phyloP scores from a whole-genome alignment of 768 basidiomycete genomes.

The Psilocybe tampanensis region DNA sequence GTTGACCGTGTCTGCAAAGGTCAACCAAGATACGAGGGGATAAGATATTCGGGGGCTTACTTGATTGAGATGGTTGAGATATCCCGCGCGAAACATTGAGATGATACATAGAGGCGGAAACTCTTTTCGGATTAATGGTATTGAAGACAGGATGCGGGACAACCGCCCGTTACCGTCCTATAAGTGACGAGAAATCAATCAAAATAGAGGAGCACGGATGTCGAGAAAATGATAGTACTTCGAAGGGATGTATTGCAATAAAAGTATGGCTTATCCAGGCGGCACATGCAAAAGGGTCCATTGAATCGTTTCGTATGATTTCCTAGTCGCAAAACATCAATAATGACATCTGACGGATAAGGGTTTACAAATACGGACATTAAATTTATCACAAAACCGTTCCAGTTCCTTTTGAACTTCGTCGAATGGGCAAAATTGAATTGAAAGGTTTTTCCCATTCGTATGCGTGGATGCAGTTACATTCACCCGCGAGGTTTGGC shows the following conservation, averaged over 20 bases:
- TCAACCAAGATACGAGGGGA: no score
- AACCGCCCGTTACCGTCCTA: slow-evolving; percentile 21
- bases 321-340: background rate
- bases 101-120: slow-evolving; percentile 3
- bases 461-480: slow-evolving; percentile 1
- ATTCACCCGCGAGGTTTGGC: slow-evolving; percentile 13
- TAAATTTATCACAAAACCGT: slow-evolving; percentile 18
- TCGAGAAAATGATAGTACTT: slow-evolving; percentile 1
- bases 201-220: background rate
- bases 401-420: slow-evolving; percentile 12
- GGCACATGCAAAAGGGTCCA: slow-evolving; percentile 20
- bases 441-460: slow-evolving; percentile 1
- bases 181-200: background rate
- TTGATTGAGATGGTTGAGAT: no score
- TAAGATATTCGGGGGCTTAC: no score
- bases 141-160: slow-evolving; percentile 17
- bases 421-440: slow-evolving; percentile 21
- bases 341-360: background rate
- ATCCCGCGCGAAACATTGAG: no score
- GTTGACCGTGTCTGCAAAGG: no score
- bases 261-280: slow-evolving; percentile 22
- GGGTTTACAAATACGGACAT: background rate
- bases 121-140: slow-evolving; percentile 15
- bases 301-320: slow-evolving; percentile 7
- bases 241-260: slow-evolving; percentile 21